Percentiles rank a stretch among this genome's conserved stretches.
These are phyloP conservation scores for Microcera coccophila DNA, from an alignment of 2,329 filamentous ascomycete genomes.

Conservation along the genomic window DNA sequence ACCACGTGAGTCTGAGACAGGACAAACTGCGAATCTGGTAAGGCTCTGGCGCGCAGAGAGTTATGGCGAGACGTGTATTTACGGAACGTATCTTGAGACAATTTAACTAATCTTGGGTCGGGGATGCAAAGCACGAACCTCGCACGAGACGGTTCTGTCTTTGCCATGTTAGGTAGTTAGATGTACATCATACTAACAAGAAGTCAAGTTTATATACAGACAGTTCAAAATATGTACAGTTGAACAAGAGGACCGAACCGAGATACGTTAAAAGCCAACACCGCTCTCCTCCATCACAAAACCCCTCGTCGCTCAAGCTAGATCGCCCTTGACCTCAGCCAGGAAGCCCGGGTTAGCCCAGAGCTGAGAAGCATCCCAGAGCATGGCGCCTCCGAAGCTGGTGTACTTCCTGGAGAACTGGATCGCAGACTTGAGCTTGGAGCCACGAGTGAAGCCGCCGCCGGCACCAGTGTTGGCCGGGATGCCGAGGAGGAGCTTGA, in stretches of 20 bases:
- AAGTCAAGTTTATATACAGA: too few species aligned
- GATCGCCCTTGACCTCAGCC: not conserved
- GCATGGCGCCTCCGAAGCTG: slow-evolving; percentile 61
- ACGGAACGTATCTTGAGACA: too few species aligned
- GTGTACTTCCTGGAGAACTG: slow-evolving; percentile 48
- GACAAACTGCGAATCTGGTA: too few species aligned
- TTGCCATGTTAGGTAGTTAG: too few species aligned
- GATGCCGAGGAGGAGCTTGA: slow-evolving; percentile 56
- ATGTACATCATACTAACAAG: too few species aligned
- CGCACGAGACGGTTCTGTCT: too few species aligned
- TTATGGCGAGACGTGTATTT: too few species aligned
- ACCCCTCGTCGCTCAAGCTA: not conserved
- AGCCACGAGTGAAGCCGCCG: slow-evolving; percentile 47
- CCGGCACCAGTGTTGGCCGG: slow-evolving; percentile 51
- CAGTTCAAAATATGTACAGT: not conserved
- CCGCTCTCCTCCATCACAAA: not conserved
- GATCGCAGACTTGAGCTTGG: slow-evolving; percentile 44
- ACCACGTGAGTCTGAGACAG: too few species aligned
- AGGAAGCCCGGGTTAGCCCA: not conserved
- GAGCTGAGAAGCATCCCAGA: not conserved
- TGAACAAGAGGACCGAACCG: not conserved
- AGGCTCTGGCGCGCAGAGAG: too few species aligned
- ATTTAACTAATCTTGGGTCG: too few species aligned
- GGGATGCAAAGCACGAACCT: too few species aligned
- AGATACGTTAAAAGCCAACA: not conserved